Conservation (phyloP, 208 protist genomes). For the Leishmania major region DNA sequence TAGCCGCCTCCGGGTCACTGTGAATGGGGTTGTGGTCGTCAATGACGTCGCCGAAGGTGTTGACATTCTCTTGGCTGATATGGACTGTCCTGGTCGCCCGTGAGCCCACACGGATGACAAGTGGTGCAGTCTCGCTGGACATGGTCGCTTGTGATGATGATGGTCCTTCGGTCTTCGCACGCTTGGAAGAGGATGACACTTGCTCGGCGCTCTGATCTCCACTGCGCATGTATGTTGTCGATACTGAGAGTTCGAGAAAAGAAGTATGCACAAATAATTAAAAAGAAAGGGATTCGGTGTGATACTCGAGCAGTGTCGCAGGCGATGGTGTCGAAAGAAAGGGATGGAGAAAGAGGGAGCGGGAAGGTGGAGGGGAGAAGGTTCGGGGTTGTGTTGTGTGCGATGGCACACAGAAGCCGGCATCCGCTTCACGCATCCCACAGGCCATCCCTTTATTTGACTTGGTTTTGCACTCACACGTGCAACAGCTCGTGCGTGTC, state of each 20-base stretch:
- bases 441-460: background rate
- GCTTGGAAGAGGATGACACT: background rate
- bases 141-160: slow-evolving; percentile 3
- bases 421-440: background rate
- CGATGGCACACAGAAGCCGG: background rate
- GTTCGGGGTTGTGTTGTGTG: background rate
- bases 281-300: background rate
- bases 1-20: slow-evolving; percentile 56
- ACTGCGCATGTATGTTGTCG: background rate
- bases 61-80: slow-evolving; percentile 69
- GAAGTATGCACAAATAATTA: background rate
- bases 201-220: slow-evolving; percentile 1
- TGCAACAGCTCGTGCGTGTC: background rate
- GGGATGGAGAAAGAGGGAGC: background rate
- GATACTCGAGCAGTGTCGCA: background rate
- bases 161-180: background rate
- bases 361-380: background rate
- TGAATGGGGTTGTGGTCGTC: slow-evolving; percentile 88
- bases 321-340: background rate
- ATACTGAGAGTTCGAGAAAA: background rate
- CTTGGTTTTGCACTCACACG: background rate
- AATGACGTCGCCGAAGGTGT: slow-evolving; percentile 69
- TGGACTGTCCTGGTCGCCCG: slow-evolving; percentile 38
- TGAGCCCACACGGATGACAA: slow-evolving; percentile 64
- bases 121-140: slow-evolving; percentile 15